A percentile compares a stretch with the other conserved stretches of the same genome.
Evolutionary conservation across 2,329 filamentous ascomycete species (phyloP).

Genomic region (Blumeria hordei): DNA sequence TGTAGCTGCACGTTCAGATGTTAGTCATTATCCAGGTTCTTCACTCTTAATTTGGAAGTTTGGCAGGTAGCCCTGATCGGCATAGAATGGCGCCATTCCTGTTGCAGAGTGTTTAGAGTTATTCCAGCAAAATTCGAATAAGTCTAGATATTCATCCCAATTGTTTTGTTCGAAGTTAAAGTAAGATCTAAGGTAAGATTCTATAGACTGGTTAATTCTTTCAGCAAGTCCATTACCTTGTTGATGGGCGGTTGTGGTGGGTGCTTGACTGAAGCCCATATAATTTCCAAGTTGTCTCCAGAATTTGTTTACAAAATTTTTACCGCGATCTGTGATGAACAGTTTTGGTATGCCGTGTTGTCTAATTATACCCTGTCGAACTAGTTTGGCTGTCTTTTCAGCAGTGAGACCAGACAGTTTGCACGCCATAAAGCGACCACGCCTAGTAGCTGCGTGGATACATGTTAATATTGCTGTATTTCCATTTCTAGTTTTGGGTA

Average conservation of each 20-base stretch:
- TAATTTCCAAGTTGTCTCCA: background rate
- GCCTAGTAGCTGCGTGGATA: background rate
- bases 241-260: background rate
- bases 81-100: background rate
- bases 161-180: constrained; percentile 4
- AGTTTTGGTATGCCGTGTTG: background rate
- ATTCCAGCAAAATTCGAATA: background rate
- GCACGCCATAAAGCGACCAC: background rate
- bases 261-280: background rate
- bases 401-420: background rate
- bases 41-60: background rate
- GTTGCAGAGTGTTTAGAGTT: constrained; percentile 1
- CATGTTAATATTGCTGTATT: background rate
- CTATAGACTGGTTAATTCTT: constrained; percentile 2
- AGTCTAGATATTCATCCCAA: constrained; percentile 2
- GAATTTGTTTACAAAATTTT: background rate
- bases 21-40: background rate
- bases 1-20: background rate
- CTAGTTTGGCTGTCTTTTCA: background rate
- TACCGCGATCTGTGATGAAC: background rate
- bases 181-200: constrained; percentile 3
- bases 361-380: background rate
- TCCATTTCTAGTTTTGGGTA: background rate
- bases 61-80: background rate
- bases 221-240: constrained; percentile 1